Base-by-base conservation (phyloP, 176 grass and related monocot genomes). In the Poa annua region DNA sequence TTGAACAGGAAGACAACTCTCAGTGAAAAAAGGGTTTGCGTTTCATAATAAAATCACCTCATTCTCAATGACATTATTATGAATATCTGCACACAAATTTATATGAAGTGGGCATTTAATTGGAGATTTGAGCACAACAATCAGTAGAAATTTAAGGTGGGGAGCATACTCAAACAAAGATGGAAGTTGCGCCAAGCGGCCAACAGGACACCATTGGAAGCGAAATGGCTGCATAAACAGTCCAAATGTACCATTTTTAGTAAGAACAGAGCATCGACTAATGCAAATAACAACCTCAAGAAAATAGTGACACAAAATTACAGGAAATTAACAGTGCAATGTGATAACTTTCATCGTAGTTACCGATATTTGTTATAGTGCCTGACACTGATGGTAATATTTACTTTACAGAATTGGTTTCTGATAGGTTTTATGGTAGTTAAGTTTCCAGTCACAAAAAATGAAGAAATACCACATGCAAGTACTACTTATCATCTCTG, bases 161-260 rank as follows among this genome's bases (percentile, higher is more conserved):
- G 77, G 79, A 87, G 75, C 86, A 86, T 91, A 94, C 92, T 91
- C 86, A 49, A 87, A 83, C 59, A 85, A 85, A 17, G 80, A 86
- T 52, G 89, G 77, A 65, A 86, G n/a, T 41, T 70, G 78, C 4
- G 87, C 50, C 57, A 94, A 67, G 38, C 84, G 87, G 59, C 84
- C 84, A 82, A 94, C 57, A 24, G 92, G 92, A 74, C 80, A 89
- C 89, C 92, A 91, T 13, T 82, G 89, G 60, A 89, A 63, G 55
- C 80, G 83, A 82, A 91, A 66, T 72, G 89, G 92, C 92, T 91
- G 72, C 71, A 85, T 25, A 89, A 79, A 87, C 20, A 85, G 50
- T 45, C 26, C 44, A 82, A 71, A 74, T 10, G 16, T 39, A 81
- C 51, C 74, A 63, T 45, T 79, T 69, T 81, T 47, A 82, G 51